Conservation (phyloP, 352 stramenopile genomes). For the Pythium oligandrum region DNA sequence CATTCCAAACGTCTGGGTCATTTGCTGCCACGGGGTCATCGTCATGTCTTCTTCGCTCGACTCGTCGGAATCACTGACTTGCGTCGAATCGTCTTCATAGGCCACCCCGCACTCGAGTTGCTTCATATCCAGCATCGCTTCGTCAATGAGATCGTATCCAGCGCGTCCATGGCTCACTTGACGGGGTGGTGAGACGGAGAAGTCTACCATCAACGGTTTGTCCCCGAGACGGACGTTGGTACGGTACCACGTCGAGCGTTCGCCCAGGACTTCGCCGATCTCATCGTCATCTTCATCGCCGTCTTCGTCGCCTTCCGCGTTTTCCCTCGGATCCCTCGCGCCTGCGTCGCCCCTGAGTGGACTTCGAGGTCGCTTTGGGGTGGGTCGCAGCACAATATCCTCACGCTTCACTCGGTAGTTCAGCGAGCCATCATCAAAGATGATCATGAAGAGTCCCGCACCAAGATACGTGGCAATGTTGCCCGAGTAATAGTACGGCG, state of each 20-base stretch:
- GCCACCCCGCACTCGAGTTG: slow-evolving; percentile 66
- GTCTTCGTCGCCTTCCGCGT: not conserved
- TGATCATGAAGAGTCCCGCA: slow-evolving; percentile 63
- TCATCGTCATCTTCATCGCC: slow-evolving; percentile 1
- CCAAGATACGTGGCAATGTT: slow-evolving; percentile 76
- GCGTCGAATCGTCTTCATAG: slow-evolving; percentile 76
- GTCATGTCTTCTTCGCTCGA: slow-evolving; percentile 72
- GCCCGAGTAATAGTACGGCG: slow-evolving; percentile 71
- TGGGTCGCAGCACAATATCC: slow-evolving; percentile 47
- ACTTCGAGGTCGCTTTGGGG: not conserved
- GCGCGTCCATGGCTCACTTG: slow-evolving; percentile 13
- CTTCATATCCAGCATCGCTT: slow-evolving; percentile 50
- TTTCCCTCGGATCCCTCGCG: not conserved
- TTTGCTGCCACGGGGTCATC: slow-evolving; percentile 82
- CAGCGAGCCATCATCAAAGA: slow-evolving; percentile 72
- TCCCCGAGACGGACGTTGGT: slow-evolving; percentile 21
- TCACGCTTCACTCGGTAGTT: slow-evolving; percentile 66
- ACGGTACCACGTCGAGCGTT: slow-evolving; percentile 20
- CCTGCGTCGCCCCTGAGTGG: too few relatives aligned
- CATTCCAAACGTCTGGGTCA: slow-evolving; percentile 82
- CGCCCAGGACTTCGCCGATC: not conserved
- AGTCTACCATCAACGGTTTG: slow-evolving; percentile 29
- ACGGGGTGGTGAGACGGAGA: slow-evolving; percentile 22
- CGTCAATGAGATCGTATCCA: slow-evolving; percentile 20
- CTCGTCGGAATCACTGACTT: slow-evolving; percentile 79